Evolutionary conservation across 306 rosid genomes (phyloP), one percentile per base, ranked within the genome.

Genomic region (Comarum palustre): DNA sequence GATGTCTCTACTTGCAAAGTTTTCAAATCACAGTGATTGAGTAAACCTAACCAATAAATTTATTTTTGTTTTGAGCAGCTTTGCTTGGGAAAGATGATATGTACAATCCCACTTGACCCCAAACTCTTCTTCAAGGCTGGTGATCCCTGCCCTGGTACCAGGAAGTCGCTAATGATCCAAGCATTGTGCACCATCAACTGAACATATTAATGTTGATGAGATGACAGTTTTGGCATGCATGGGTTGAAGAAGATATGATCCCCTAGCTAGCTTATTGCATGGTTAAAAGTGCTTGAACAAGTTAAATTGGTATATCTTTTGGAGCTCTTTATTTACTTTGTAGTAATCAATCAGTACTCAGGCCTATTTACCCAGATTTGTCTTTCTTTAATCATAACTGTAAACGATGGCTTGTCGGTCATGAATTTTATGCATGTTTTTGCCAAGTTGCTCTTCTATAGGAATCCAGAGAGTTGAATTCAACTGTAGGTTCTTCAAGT

Each of bases 151-250:
- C 84, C 86, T n/a, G 32, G 42, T 11, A 5, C 38, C 55, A 15
- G 4, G 32, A 91, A 91, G 84, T 17, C 75, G 25, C 87, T 94
- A 34, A 89, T 92, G 6, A 69, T 89, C 61, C 95, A 94, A 88
- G 90, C 75, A 6, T 60, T 7, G 69, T 94, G 98, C 73, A 60
- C 38, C 51, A 39, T 36, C 11, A 31, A 66, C 24, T 31, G 66
- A 61, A 36, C 8, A 42, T 32, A 19, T 36, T 41, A 25, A 13
- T 25, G 29, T 71, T 15, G 31, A 34, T 8, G 62, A 36, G 38
- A 29, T 27, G 15, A 24, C 48, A 34, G 0, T 46, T 66, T 77
- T n/a, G 45, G 45, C 45, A 39, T 41, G 13, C 45, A 41, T 41
- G 36, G 77, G 46, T 72, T 32, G 59, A 71, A 60, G 31, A 46